phyloP scores from a whole-genome alignment of 495 filamentous ascomycete species.

The Penicillium silybi region DNA sequence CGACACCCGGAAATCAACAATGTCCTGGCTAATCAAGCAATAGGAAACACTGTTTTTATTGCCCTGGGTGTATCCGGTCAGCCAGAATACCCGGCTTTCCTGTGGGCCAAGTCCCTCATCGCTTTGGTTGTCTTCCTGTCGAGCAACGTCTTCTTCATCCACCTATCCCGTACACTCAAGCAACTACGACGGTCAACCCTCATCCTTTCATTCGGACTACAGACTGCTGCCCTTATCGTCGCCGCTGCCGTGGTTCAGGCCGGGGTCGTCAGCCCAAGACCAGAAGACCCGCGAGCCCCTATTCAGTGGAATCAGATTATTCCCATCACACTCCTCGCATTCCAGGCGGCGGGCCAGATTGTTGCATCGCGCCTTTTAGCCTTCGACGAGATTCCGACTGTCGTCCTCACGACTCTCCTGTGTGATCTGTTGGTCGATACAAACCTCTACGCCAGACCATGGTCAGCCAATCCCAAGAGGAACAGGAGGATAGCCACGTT shows the following conservation, averaged over 20 bases:
- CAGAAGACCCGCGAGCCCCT: constrained; percentile 31
- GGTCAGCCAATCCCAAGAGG: constrained; percentile 27
- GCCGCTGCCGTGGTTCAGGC: constrained; percentile 51
- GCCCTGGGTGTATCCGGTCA: constrained; percentile 36
- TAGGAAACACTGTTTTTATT: constrained; percentile 41
- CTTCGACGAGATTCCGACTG: constrained; percentile 65
- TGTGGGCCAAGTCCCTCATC: constrained; percentile 43
- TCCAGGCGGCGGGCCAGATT: constrained; percentile 69
- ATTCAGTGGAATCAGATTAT: constrained; percentile 37
- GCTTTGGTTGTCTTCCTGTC: constrained; percentile 28
- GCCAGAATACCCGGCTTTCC: constrained; percentile 33
- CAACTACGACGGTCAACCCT: constrained; percentile 48
- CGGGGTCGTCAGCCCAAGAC: constrained; percentile 31
- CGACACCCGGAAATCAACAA: too few species aligned
- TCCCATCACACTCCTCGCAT: constrained; percentile 57
- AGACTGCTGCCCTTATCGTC: constrained; percentile 48
- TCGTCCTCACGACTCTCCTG: constrained; percentile 63
- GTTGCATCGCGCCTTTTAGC: constrained; percentile 55
- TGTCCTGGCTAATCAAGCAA: background rate
- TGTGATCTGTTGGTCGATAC: constrained; percentile 52
- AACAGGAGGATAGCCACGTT: constrained; percentile 34
- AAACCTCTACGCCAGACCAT: constrained; percentile 19
- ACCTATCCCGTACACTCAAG: constrained; percentile 23
- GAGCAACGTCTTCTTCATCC: constrained; percentile 36
- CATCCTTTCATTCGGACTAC: constrained; percentile 51